These are phyloP conservation scores for Galeopsis tetrahit DNA, from an alignment of 257 asterid species.

Conservation along the genomic window DNA sequence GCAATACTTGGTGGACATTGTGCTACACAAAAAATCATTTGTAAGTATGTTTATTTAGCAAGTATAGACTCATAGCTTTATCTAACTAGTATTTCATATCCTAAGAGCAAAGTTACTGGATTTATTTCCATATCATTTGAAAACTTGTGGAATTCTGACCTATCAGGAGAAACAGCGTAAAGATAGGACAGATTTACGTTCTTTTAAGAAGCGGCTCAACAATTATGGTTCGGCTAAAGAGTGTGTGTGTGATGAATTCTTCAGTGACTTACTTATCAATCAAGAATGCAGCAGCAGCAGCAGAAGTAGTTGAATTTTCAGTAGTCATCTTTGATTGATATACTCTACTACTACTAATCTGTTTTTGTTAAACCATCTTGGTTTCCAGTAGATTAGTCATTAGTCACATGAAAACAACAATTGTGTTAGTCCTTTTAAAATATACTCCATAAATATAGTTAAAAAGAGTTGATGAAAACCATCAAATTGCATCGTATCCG, in stretches of 20 bases:
- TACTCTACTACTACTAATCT: background rate
- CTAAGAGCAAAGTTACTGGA: background rate
- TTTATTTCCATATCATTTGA: background rate
- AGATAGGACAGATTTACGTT: constrained; percentile 74
- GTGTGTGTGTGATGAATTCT: constrained; percentile 69
- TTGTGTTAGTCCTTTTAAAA: background rate
- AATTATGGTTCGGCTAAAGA: constrained; percentile 79
- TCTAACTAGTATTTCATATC: background rate
- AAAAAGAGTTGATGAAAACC: too few relatives aligned
- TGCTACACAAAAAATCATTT: constrained; percentile 77
- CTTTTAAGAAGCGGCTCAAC: constrained; percentile 71
- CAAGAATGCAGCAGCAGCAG: constrained; percentile 24
- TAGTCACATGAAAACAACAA: background rate
- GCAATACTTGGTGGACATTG: constrained; percentile 83
- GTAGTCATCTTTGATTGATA: too few relatives aligned
- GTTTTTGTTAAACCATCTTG: constrained; percentile 23
- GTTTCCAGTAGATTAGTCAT: constrained; percentile 25
- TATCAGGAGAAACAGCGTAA: constrained; percentile 70
- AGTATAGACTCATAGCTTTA: background rate
- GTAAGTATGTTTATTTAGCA: constrained; percentile 50
- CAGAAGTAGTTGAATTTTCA: constrained; percentile 16
- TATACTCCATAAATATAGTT: too few relatives aligned
- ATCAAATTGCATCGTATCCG: too few relatives aligned
- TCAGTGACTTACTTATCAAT: constrained; percentile 49
- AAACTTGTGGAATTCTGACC: constrained; percentile 6